Base-by-base conservation (phyloP, 2,329 filamentous ascomycete genomes). In the Hymenoscyphus fraxineus region DNA sequence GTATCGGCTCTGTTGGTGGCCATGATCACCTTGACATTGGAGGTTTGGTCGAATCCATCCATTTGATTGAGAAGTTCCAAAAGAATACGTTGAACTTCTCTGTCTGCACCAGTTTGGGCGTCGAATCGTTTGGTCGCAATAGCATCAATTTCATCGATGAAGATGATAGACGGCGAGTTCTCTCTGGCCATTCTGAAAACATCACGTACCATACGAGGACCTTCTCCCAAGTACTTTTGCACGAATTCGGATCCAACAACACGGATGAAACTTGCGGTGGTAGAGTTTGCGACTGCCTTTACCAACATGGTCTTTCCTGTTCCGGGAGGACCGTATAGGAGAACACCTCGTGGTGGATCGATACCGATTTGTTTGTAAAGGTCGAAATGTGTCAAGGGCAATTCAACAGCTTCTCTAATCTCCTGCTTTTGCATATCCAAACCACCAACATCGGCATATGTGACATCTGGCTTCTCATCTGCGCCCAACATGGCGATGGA, bases 11-110 rank as follows among this genome's bases (percentile, higher is more conserved):
- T 90, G 83, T 99, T 99, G 71, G 95, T 99, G 71, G 95, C 95
- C 95, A 99, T 99, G 81, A 99, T 99, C 77, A 99, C 95, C 83
- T 99, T 99, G 80, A 99, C 95, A 79, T 99, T 99, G 77, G 92
- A 91, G 0, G 93, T 97, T 80, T 99, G 95, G 78, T 99, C 95
- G 82, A 99, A 99, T 70, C 95, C 95, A 77, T 99, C 95, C 95
- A 99, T 99, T 80, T 99, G 95, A 81, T 99, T 99, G 69, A 99
- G 88, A 71, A 99, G 82, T 78, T 99, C 95, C 66, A 99, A 88
- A 65, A 99, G 83, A 75, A 99, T 99, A 84, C 95, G 94, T 82
- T 99, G 95, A 16, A 99, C 95, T 80, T 99, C 95, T 80, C 95
- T 88, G 76, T 99, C 95, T 70, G 95, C 95, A 77, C 95, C 95